phyloP scores from a whole-genome alignment of 441 rosid species.

The Mallotus repandus region DNA sequence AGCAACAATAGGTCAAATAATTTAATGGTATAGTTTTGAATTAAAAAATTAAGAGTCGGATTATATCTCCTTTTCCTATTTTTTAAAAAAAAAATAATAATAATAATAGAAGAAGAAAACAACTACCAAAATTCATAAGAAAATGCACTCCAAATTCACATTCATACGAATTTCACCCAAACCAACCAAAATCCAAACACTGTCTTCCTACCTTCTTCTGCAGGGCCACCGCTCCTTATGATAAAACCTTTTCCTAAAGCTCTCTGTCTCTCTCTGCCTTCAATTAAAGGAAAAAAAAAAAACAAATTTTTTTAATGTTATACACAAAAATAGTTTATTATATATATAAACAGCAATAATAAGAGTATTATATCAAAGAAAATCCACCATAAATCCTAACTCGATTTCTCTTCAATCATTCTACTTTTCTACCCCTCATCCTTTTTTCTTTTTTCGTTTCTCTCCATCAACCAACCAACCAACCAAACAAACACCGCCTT shows the following conservation, averaged over 20 bases:
- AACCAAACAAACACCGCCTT: neutral
- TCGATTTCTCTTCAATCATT: neutral
- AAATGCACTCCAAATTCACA: neutral
- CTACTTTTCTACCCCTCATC: neutral
- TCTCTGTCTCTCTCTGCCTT: neutral
- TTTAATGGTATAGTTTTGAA: too few relatives aligned
- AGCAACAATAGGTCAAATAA: too few relatives aligned
- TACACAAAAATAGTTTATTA: too few relatives aligned
- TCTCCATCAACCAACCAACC: neutral
- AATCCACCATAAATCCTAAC: neutral
- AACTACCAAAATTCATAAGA: neutral
- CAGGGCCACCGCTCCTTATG: neutral
- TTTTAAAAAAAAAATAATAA: too few relatives aligned
- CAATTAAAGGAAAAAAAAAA: too few relatives aligned
- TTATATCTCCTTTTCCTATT: too few relatives aligned
- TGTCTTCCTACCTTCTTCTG: neutral
- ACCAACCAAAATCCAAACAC: neutral
- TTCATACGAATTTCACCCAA: conserved; percentile 9
- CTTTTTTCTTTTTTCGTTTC: neutral
- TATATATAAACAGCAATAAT: neutral
- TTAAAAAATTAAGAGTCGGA: too few relatives aligned
- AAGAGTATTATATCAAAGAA: neutral
- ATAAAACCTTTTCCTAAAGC: too few relatives aligned
- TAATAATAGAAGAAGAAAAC: neutral
- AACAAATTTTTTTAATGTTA: too few relatives aligned